Conservation (phyloP, 495 filamentous ascomycete species). For the Talaromyces nanjingensis region DNA sequence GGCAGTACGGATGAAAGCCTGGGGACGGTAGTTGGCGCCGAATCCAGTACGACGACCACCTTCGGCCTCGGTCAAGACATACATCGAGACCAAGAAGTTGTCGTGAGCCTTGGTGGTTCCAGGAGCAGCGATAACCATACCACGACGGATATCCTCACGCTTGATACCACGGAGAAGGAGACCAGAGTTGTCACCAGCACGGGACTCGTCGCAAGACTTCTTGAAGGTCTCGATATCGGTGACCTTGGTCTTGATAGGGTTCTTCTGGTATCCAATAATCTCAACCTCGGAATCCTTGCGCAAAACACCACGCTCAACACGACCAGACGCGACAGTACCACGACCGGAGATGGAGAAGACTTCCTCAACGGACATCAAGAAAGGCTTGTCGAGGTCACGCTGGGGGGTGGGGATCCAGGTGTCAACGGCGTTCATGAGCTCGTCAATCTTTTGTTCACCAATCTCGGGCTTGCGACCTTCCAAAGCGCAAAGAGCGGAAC, state of each 20-base stretch:
- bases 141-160: slow-evolving; percentile 86
- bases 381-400: slow-evolving; percentile 91
- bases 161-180: slow-evolving; percentile 89
- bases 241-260: slow-evolving; percentile 91
- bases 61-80: slow-evolving; percentile 95
- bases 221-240: slow-evolving; percentile 99
- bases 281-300: slow-evolving; percentile 93
- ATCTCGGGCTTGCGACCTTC: slow-evolving; percentile 83
- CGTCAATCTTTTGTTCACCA: slow-evolving; percentile 75
- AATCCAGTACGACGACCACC: slow-evolving; percentile 95
- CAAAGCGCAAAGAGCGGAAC: slow-evolving; percentile 93
- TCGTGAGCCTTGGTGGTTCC: slow-evolving; percentile 70
- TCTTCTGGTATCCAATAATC: slow-evolving; percentile 70
- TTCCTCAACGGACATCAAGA: slow-evolving; percentile 98
- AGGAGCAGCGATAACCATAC: slow-evolving; percentile 85
- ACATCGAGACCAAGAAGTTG: slow-evolving; percentile 91
- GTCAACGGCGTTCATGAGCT: slow-evolving; percentile 84
- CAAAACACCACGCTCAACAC: slow-evolving; percentile 90
- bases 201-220: slow-evolving; percentile 91
- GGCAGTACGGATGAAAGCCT: slow-evolving; percentile 90
- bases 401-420: slow-evolving; percentile 91
- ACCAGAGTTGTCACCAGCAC: slow-evolving; percentile 97
- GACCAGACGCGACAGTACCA: slow-evolving; percentile 92
- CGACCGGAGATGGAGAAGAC: slow-evolving; percentile 97
- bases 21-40: slow-evolving; percentile 86